phyloP scores from a whole-genome alignment of 805 yeast genomes.

The Schizosaccharomyces japonicus region DNA sequence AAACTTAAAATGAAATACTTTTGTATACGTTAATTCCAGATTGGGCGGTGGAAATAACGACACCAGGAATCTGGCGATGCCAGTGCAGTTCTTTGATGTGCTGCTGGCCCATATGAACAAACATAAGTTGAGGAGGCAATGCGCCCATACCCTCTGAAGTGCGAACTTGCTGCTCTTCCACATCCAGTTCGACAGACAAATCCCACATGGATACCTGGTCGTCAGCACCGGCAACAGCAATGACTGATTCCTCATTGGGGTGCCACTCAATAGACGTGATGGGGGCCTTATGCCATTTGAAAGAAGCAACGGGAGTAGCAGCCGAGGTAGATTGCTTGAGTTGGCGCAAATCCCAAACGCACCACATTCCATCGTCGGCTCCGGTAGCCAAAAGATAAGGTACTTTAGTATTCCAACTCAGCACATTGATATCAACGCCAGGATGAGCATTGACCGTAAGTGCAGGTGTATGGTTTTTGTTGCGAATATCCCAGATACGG shows the following conservation, averaged over 20 bases:
- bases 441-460: constrained; percentile 56
- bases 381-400: constrained; percentile 80
- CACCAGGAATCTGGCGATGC: constrained; percentile 93
- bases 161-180: constrained; percentile 71
- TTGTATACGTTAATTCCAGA: constrained; percentile 92
- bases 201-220: constrained; percentile 96
- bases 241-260: constrained; percentile 82
- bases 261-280: constrained; percentile 84
- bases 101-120: constrained; percentile 84
- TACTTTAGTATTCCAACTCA: constrained; percentile 80
- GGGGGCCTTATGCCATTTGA: constrained; percentile 83
- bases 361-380: constrained; percentile 93
- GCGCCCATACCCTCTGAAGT: constrained; percentile 45
- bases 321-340: constrained; percentile 32
- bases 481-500: constrained; percentile 90
- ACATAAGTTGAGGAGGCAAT: constrained; percentile 83
- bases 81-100: constrained; percentile 95
- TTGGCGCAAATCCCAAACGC: constrained; percentile 89
- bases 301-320: constrained; percentile 74
- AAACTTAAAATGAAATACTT: constrained; percentile 78
- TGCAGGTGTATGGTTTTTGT: constrained; percentile 68
- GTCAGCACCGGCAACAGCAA: constrained; percentile 90
- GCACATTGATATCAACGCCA: constrained; percentile 64
- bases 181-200: constrained; percentile 94
- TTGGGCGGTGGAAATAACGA: constrained; percentile 79